Base-by-base conservation (phyloP, 2,329 filamentous ascomycete genomes). In the Fusarium mangiferae region DNA sequence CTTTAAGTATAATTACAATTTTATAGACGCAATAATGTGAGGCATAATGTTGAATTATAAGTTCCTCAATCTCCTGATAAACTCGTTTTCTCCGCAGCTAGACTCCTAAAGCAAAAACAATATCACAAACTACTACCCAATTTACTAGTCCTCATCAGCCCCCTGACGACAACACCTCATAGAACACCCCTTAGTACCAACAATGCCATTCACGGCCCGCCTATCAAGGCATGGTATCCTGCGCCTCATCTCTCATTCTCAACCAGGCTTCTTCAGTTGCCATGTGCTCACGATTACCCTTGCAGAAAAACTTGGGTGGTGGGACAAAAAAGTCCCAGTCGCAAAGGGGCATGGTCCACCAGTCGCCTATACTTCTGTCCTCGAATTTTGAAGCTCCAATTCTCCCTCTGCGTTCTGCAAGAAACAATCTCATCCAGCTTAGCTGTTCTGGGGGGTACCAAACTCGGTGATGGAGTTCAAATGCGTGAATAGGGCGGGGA, bases 351-450 rank as follows among this genome's bases (percentile, higher is more conserved):
- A 49, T 49, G 5, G n/a, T 33, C 28, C 28, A 33, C 28, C 46
- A 49, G 10, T 49, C 28, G 9, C 46, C 22, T 13, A 6, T 49
- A 33, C 10, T 49, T n/a, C 28, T n/a, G 22, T 33, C 46, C 46
- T 33, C 28, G 3, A 18, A 49, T 33, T 10, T n/a, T 17, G 46
- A 49, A 18, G 20, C 22, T 5, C n/a, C 28, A 17, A 49, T 18
- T 33, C 15, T 6, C 20, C 20, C 46, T n/a, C 22, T 33, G 3
- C 1, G 0, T 9, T 13, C 28, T 8, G 28, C 28, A n/a, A 6
- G 1, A 4, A 0, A 0, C 28, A 6, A 9, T 49, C 28, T 30
- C 9, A 30, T 30, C 28, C 28, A 30, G 28, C 28, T 11, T 10
- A 30, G 28, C 28, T 30, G 8, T 4, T 33, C 28, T n/a, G 46